These are phyloP conservation scores for Serendipita indica DNA, from an alignment of 768 basidiomycete genomes.

Conservation along the genomic window DNA sequence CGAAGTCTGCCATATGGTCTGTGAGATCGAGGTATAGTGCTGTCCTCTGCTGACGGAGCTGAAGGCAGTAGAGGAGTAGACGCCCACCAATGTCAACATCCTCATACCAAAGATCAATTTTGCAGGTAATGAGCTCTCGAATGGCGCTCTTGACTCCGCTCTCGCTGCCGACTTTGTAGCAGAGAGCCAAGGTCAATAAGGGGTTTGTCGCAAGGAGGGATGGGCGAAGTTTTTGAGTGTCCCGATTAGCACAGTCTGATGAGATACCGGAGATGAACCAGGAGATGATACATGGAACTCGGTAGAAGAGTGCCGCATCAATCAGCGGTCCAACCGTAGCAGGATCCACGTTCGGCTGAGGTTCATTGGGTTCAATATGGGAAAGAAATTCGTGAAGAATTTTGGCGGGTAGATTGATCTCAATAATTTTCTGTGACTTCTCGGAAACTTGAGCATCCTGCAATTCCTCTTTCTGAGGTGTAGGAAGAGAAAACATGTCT, in stretches of 20 bases:
- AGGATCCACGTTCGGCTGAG: background rate
- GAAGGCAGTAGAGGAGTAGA: background rate
- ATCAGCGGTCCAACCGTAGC: background rate
- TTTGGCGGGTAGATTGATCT: background rate
- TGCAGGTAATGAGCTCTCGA: background rate
- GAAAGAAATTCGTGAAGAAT: background rate
- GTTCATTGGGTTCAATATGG: background rate
- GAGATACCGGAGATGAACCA: too few species aligned
- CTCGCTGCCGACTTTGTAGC: background rate
- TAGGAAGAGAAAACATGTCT: background rate
- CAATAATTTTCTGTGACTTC: too few species aligned
- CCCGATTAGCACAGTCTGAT: too few species aligned
- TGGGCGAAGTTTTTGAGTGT: background rate
- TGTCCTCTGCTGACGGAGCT: background rate
- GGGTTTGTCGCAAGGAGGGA: background rate
- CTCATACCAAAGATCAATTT: background rate
- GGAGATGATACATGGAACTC: background rate
- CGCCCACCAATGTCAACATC: background rate
- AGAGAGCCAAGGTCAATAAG: background rate
- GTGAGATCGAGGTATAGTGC: background rate
- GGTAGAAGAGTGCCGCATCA: background rate
- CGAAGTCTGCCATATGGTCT: background rate
- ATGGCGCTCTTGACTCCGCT: background rate
- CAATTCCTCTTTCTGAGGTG: too few species aligned
- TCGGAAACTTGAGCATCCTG: too few species aligned